These are phyloP conservation scores for Tricholoma hemisulphureum DNA, from an alignment of 768 basidiomycete genomes.

Conservation along the genomic window DNA sequence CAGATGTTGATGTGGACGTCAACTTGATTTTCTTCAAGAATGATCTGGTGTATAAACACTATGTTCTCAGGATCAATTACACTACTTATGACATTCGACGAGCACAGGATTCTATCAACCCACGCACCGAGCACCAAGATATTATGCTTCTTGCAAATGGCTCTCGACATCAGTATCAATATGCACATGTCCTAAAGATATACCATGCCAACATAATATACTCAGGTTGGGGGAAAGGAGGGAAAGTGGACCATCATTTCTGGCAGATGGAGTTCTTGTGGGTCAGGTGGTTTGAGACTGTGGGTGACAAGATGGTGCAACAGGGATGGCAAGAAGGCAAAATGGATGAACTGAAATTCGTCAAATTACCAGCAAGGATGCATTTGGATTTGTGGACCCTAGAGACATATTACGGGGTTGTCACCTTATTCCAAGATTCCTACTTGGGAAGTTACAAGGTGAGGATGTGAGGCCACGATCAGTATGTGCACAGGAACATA, in stretches of 20 bases:
- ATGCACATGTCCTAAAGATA: conserved; percentile 28
- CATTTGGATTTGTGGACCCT: conserved; percentile 40
- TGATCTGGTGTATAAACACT: neutral
- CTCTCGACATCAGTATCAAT: conserved; percentile 31
- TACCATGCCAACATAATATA: conserved; percentile 15
- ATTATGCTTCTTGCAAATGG: conserved; percentile 30
- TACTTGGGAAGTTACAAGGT: neutral
- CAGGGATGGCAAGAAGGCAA: conserved; percentile 1
- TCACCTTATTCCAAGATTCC: conserved; percentile 38
- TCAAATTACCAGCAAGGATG: conserved; percentile 6
- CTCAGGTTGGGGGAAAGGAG: no score
- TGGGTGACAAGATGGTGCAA: neutral
- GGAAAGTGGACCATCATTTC: neutral
- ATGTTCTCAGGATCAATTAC: conserved; percentile 34
- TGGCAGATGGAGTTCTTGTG: conserved; percentile 24
- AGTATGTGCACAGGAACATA: neutral
- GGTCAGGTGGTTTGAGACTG: conserved; percentile 21
- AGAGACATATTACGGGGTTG: conserved; percentile 24
- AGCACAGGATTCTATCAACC: conserved; percentile 42
- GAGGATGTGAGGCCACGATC: neutral
- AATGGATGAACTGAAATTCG: conserved; percentile 23
- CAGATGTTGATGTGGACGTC: neutral
- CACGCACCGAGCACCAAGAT: conserved; percentile 29
- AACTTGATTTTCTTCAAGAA: neutral
- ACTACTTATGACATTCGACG: conserved; percentile 43